phyloP scores from a whole-genome alignment of 768 basidiomycete species.

The Pleurotus citrinopileatus region DNA sequence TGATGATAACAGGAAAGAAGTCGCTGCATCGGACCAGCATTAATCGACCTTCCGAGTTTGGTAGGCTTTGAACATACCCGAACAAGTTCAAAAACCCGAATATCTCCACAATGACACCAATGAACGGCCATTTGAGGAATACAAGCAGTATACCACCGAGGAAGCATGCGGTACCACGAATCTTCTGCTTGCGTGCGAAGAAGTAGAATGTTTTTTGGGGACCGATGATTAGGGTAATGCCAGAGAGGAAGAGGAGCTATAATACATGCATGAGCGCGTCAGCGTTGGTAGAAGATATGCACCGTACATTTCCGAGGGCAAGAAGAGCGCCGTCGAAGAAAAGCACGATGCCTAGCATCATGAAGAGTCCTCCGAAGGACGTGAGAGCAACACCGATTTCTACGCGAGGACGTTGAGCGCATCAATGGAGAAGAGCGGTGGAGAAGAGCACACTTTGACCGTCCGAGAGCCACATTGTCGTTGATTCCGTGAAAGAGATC shows the following conservation, averaged over 20 bases:
- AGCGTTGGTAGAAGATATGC: not conserved
- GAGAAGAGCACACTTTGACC: conserved; percentile 45
- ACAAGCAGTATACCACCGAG: conserved; percentile 89
- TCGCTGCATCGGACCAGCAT: conserved; percentile 55
- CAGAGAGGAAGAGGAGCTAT: conserved; percentile 93
- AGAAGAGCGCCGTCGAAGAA: conserved; percentile 96
- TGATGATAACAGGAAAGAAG: conserved; percentile 98
- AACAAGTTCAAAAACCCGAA: conserved; percentile 98
- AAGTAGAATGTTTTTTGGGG: conserved; percentile 98
- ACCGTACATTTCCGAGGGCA: conserved; percentile 89
- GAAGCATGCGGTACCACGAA: conserved; percentile 88
- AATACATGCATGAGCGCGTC: not conserved
- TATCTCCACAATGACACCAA: conserved; percentile 90
- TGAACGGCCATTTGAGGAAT: conserved; percentile 92
- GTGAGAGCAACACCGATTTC: conserved; percentile 97
- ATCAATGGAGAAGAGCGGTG: not conserved
- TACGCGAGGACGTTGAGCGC: conserved; percentile 30
- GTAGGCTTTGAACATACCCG: conserved; percentile 55
- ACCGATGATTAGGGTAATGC: conserved; percentile 94
- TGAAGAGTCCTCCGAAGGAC: conserved; percentile 92
- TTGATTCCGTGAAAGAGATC: too few relatives aligned
- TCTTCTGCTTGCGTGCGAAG: conserved; percentile 93
- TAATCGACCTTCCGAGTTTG: not conserved
- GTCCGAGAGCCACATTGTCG: conserved; percentile 61
- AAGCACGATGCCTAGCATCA: conserved; percentile 93